phyloP scores from a whole-genome alignment of 2,329 filamentous ascomycete genomes.

The Calonectria hongkongensis region DNA sequence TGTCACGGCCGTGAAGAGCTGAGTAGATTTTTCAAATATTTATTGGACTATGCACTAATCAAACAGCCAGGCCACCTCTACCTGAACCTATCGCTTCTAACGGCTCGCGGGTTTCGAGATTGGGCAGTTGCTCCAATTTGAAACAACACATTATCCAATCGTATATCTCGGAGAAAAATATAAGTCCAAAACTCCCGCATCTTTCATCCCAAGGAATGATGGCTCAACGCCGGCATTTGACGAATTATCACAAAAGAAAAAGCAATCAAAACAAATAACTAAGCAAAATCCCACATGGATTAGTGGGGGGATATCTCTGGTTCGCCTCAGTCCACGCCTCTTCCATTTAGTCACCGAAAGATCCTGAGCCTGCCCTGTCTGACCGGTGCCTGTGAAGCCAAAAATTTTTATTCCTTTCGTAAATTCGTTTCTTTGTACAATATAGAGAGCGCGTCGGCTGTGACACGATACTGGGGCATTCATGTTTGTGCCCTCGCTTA shows the following conservation, averaged over 20 bases:
- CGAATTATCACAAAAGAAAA: slow-evolving; percentile 44
- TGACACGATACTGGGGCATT: slow-evolving; percentile 24
- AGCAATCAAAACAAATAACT: slow-evolving; percentile 37
- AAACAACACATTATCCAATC: slow-evolving; percentile 39
- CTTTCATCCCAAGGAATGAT: slow-evolving; percentile 50
- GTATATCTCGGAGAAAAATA: slow-evolving; percentile 36
- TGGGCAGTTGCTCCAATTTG: neutral
- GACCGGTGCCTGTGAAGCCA: slow-evolving; percentile 53
- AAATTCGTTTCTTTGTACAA: slow-evolving; percentile 63
- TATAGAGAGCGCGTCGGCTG: slow-evolving; percentile 35
- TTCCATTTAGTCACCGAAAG: slow-evolving; percentile 52
- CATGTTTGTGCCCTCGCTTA: slow-evolving; percentile 58
- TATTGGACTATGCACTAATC: slow-evolving; percentile 36
- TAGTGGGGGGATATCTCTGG: slow-evolving; percentile 54
- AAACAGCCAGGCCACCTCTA: slow-evolving; percentile 30
- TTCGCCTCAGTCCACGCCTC: slow-evolving; percentile 54
- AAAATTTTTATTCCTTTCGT: slow-evolving; percentile 54
- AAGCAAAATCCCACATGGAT: slow-evolving; percentile 50
- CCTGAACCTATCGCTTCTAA: slow-evolving; percentile 24
- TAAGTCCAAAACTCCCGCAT: slow-evolving; percentile 48
- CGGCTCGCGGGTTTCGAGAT: slow-evolving; percentile 16
- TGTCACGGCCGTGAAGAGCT: neutral
- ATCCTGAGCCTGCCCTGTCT: slow-evolving; percentile 55
- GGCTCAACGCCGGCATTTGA: slow-evolving; percentile 53
- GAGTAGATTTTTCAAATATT: slow-evolving; percentile 29